Evolutionary conservation across 169 alveolate species (phyloP), one percentile per base, ranked within the genome.

Genomic region (Cyclospora cayetanensis): DNA sequence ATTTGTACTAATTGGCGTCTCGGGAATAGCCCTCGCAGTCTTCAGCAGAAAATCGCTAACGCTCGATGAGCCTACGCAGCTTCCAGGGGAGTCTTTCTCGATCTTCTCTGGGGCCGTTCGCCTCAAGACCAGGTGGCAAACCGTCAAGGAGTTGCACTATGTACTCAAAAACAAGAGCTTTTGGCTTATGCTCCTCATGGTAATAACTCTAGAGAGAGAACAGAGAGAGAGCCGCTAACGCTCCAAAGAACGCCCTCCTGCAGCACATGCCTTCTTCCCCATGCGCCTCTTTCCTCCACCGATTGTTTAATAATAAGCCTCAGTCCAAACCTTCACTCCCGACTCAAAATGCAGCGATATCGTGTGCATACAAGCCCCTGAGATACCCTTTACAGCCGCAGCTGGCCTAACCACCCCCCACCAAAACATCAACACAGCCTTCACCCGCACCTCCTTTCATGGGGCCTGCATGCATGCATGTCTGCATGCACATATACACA

Each of bases 1-100:
- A 22, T 93, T 93, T 65, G 63, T 76, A 29, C 31, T 93, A 35
- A 92, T 93, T 43, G 95, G 95, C 55, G 25, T 68, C 39, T 60
- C 90, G 60, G n/a, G 66, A n/a, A 2, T 82, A 20, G 77, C 55
- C 39, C 29, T 82, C 42, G 90, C 52, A 35, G 39, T 46, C 35
- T 46, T 46, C 55, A 46, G 55, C 55, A 46, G 15, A 46, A 46
- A 15, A 15, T 7, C 55, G 22, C 55, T 15, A 15, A 46, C 22
- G 55, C 22, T 7, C 22, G 55, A 46, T 15, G n/a, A n/a, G 22
- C 55, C 55, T 15, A 15, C 22, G 55, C 22, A 15, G 55, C 55
- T 15, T 15, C 55, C 55, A 46, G 55, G 55, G 55, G 55, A 15
- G 55, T 15, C 55, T n/a, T n/a, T n/a, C n/a, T n/a, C n/a, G n/a